phyloP scores from a whole-genome alignment of 371 early-diverging fungal genomes.

The Mortierella sp. region DNA sequence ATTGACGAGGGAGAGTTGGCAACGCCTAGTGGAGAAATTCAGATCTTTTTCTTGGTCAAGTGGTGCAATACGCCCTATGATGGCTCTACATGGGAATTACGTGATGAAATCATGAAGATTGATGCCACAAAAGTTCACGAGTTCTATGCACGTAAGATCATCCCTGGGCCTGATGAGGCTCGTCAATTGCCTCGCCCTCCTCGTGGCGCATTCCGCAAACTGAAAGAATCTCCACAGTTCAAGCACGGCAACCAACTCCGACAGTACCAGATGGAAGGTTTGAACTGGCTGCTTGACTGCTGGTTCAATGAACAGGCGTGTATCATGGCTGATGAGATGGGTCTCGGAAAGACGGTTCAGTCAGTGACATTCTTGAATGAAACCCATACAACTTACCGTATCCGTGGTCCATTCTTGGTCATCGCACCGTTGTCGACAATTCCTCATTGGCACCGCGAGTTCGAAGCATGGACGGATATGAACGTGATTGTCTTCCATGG shows the following conservation, averaged over 20 bases:
- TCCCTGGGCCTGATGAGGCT: conserved; percentile 62
- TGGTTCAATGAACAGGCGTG: conserved; percentile 74
- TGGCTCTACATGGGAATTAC: conserved; percentile 88
- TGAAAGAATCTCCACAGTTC: conserved; percentile 75
- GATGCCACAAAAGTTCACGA: conserved; percentile 62
- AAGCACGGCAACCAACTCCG: conserved; percentile 80
- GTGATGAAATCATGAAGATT: conserved; percentile 69
- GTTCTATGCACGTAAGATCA: conserved; percentile 63
- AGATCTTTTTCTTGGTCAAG: conserved; percentile 87
- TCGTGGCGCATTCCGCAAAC: conserved; percentile 67
- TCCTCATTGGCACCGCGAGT: conserved; percentile 83
- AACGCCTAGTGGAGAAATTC: conserved; percentile 66
- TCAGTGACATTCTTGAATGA: conserved; percentile 79
- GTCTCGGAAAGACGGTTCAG: conserved; percentile 89
- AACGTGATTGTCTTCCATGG: conserved; percentile 84
- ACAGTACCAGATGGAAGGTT: conserved; percentile 79
- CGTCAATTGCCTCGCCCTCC: conserved; percentile 67
- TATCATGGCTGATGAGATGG: conserved; percentile 93
- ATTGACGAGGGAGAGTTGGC: conserved; percentile 87
- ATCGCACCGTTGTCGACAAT: conserved; percentile 85
- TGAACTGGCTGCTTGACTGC: conserved; percentile 83
- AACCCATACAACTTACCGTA: conserved; percentile 69
- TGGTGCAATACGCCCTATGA: conserved; percentile 95
- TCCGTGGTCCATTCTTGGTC: conserved; percentile 78
- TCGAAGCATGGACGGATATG: conserved; percentile 82